These are phyloP conservation scores for Wickerhamiella parazyma DNA, from an alignment of 805 yeast species.

Conservation along the genomic window DNA sequence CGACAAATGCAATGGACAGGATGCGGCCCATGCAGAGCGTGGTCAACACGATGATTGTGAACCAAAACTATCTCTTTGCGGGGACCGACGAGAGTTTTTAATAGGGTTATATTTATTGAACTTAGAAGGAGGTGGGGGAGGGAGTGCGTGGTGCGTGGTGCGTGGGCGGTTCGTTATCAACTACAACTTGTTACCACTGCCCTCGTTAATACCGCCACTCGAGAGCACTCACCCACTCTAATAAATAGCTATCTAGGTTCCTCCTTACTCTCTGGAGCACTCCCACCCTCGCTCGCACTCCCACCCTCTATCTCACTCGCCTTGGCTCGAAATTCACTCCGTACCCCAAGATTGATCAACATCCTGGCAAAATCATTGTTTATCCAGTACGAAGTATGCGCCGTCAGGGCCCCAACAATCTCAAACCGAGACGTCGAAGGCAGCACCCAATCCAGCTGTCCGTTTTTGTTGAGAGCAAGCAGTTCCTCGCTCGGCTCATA, in stretches of 20 bases:
- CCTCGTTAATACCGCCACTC: too few species aligned
- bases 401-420: conserved; percentile 69
- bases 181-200: too few species aligned
- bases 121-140: too few species aligned
- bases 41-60: conserved; percentile 35
- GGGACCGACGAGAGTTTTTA: conserved; percentile 7
- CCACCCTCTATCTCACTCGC: too few species aligned
- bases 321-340: not conserved
- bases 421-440: conserved; percentile 54
- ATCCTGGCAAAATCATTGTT: conserved; percentile 68
- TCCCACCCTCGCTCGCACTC: too few species aligned
- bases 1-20: conserved; percentile 34
- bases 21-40: conserved; percentile 42
- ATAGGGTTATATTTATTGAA: conserved; percentile 1
- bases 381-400: conserved; percentile 85
- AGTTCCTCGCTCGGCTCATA: conserved; percentile 28
- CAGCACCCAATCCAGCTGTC: conserved; percentile 71
- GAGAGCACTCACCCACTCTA: too few species aligned
- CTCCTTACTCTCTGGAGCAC: too few species aligned
- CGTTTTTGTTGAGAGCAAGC: conserved; percentile 49
- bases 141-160: too few species aligned
- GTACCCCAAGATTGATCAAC: conserved; percentile 13
- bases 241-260: too few species aligned
- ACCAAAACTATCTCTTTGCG: conserved; percentile 21
- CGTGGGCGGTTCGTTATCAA: too few species aligned